These are phyloP conservation scores for Penicillium janthinellum DNA, from an alignment of 2,329 filamentous ascomycete genomes.

Conservation along the genomic window DNA sequence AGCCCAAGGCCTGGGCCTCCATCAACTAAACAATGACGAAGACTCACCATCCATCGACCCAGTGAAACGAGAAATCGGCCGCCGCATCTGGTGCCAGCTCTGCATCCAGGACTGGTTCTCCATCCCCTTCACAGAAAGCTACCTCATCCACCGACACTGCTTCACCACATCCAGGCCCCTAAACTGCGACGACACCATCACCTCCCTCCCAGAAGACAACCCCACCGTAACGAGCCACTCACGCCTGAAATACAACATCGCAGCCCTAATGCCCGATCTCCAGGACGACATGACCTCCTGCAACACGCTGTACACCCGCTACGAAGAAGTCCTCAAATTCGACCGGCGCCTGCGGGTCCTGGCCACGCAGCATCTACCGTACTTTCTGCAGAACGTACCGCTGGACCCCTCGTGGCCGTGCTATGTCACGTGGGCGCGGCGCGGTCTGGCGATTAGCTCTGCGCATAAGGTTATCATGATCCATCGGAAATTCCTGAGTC, in stretches of 20 bases:
- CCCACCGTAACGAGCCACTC: conserved; percentile 40
- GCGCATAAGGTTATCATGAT: conserved; percentile 52
- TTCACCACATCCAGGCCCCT: conserved; percentile 38
- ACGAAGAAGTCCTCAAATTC: conserved; percentile 45
- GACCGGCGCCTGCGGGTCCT: conserved; percentile 43
- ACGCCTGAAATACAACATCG: conserved; percentile 44
- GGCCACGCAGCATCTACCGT: conserved; percentile 37
- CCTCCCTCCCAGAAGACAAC: conserved; percentile 33
- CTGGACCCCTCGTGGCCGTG: conserved; percentile 42
- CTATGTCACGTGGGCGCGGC: conserved; percentile 46
- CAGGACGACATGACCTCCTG: conserved; percentile 42
- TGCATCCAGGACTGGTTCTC: conserved; percentile 49
- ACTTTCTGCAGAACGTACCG: conserved; percentile 38
- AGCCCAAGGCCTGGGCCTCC: conserved; percentile 51
- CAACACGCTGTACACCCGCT: conserved; percentile 42
- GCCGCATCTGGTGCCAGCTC: conserved; percentile 44
- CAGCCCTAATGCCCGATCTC: conserved; percentile 40
- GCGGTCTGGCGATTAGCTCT: conserved; percentile 41
- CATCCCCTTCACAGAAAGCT: conserved; percentile 44
- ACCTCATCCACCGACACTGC: conserved; percentile 40
- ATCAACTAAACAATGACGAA: conserved; percentile 37
- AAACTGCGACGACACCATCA: conserved; percentile 34
- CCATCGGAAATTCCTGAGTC: conserved; percentile 46
- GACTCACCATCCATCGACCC: conserved; percentile 26
- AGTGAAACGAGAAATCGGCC: conserved; percentile 38